Evolutionary conservation across 2,329 filamentous ascomycete species (phyloP).

Genomic region (Penicillium sp.): DNA sequence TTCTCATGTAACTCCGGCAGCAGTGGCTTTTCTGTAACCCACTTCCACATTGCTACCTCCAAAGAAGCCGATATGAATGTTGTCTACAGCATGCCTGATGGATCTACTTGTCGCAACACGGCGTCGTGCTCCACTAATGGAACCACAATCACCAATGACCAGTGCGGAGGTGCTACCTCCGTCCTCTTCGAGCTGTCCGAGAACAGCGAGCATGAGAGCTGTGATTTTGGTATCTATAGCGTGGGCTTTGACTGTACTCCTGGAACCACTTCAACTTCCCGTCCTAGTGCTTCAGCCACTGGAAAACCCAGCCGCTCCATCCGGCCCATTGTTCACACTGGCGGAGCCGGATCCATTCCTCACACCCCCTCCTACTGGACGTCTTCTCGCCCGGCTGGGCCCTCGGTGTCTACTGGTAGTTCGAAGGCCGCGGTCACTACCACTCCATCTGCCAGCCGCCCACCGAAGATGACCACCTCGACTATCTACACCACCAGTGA

Average conservation of each 20-base stretch:
- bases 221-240: slow-evolving; percentile 59
- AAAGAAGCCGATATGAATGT: slow-evolving; percentile 79
- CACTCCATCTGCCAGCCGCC: slow-evolving; percentile 12
- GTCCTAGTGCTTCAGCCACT: too few species aligned
- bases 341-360: background rate
- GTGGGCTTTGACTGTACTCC: slow-evolving; percentile 32
- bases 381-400: too few species aligned
- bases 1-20: slow-evolving; percentile 56
- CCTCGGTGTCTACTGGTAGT: background rate
- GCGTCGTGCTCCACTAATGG: slow-evolving; percentile 65
- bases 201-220: slow-evolving; percentile 56
- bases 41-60: slow-evolving; percentile 70
- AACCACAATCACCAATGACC: slow-evolving; percentile 71
- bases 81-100: slow-evolving; percentile 82
- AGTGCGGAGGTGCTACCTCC: slow-evolving; percentile 86
- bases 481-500: slow-evolving; percentile 39
- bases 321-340: background rate
- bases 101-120: slow-evolving; percentile 75
- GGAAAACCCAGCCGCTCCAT: too few species aligned
- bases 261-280: slow-evolving; percentile 15
- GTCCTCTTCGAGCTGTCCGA: slow-evolving; percentile 68
- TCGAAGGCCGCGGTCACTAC: slow-evolving; percentile 18
- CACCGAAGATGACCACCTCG: slow-evolving; percentile 36
- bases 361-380: too few species aligned
- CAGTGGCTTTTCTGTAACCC: slow-evolving; percentile 68